Percentiles rank a stretch among this genome's conserved stretches.
Evolutionary conservation across 192 early-diverging fungal species (phyloP).

Genomic region (Neocallimastix lanati): DNA sequence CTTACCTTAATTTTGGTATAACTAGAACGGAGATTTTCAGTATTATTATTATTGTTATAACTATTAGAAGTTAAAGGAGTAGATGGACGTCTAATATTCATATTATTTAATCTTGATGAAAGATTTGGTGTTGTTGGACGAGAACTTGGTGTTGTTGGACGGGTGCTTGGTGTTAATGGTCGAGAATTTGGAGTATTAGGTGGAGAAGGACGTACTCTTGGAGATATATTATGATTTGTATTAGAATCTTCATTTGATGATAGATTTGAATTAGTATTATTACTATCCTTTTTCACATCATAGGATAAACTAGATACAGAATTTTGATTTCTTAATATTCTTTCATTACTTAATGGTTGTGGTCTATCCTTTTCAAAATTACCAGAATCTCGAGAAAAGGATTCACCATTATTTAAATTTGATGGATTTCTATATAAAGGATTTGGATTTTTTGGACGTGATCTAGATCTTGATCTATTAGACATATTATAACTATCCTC

Average conservation of each 20-base stretch:
- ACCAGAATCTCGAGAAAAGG: neutral
- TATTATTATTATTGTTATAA: conserved; percentile 10
- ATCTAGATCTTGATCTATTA: too few species aligned
- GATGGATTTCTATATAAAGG: neutral
- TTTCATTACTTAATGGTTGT: neutral
- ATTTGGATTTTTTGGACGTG: neutral
- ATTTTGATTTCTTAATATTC: neutral
- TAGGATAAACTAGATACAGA: neutral
- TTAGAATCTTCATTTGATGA: neutral
- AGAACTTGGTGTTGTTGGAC: neutral
- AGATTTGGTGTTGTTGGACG: neutral
- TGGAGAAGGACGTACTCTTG: neutral
- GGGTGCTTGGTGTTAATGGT: neutral
- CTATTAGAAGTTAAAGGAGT: conserved; percentile 8
- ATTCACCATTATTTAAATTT: neutral
- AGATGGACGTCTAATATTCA: conserved; percentile 1
- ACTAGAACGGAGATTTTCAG: conserved; percentile 10
- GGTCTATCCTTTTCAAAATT: neutral
- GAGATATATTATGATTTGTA: neutral
- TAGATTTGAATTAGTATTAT: neutral
- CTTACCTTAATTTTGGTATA: conserved; percentile 72
- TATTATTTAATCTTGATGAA: neutral
- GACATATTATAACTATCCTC: too few species aligned
- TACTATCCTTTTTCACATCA: neutral
- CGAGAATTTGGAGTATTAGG: neutral